A percentile compares a stretch with the other conserved stretches of the same genome.
These are phyloP conservation scores for Atractiella rhizophila DNA, from an alignment of 768 basidiomycete genomes.

Conservation along the genomic window DNA sequence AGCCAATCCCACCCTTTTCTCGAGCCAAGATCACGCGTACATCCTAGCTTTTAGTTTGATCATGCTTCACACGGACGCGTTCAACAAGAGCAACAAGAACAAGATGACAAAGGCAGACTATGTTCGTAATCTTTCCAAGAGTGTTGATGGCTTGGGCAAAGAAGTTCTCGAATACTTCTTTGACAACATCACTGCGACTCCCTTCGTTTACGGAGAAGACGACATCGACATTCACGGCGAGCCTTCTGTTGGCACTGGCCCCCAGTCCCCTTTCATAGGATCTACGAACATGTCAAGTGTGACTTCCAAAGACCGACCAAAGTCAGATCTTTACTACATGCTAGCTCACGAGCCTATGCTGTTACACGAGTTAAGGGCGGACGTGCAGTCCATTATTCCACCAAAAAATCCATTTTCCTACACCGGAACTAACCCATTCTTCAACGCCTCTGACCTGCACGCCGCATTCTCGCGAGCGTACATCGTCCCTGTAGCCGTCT, in stretches of 20 bases:
- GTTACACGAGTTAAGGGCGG: slow-evolving; percentile 10
- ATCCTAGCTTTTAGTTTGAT: slow-evolving; percentile 90
- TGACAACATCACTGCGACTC: slow-evolving; percentile 36
- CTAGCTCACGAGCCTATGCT: slow-evolving; percentile 29
- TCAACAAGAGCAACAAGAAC: slow-evolving; percentile 88
- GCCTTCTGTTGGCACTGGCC: neutral
- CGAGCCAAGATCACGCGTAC: slow-evolving; percentile 58
- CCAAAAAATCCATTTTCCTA: slow-evolving; percentile 20
- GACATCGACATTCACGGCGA: slow-evolving; percentile 37
- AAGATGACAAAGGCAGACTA: slow-evolving; percentile 96
- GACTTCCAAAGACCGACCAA: slow-evolving; percentile 33
- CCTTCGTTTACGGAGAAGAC: slow-evolving; percentile 90
- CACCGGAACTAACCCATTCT: slow-evolving; percentile 19
- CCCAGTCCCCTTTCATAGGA: neutral
- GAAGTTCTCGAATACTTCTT: slow-evolving; percentile 41
- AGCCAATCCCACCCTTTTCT: slow-evolving; percentile 60
- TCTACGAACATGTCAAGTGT: slow-evolving; percentile 1
- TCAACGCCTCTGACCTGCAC: slow-evolving; percentile 19
- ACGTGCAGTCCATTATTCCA: slow-evolving; percentile 19
- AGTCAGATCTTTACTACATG: slow-evolving; percentile 75
- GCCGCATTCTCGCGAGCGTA: slow-evolving; percentile 18
- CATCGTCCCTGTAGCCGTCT: slow-evolving; percentile 16
- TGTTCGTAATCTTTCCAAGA: slow-evolving; percentile 65
- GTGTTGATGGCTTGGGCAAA: slow-evolving; percentile 52
- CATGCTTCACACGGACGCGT: slow-evolving; percentile 87